Base-by-base conservation (phyloP, 139 green algal species). In the Ettlia oleoabundans region DNA sequence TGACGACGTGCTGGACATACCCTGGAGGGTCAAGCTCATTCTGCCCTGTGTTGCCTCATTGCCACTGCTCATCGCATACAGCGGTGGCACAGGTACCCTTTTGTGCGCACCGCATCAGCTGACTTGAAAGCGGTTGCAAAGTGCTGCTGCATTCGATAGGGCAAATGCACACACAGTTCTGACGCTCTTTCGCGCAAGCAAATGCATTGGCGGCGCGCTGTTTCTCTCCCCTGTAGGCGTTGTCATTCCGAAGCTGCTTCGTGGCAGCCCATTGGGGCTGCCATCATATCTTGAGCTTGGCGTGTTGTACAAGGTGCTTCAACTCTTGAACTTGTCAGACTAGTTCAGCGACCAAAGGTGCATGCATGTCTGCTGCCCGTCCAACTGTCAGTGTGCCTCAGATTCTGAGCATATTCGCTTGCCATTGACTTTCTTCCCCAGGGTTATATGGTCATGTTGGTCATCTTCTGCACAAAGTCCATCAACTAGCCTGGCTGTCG, bases 401-500 rank as follows among this genome's bases (percentile, higher is more conserved):
- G n/a, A n/a, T n/a, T n/a, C n/a, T n/a, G n/a, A n/a, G n/a, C n/a
- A n/a, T n/a, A n/a, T n/a, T n/a, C n/a, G n/a, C n/a, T n/a, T n/a
- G n/a, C n/a, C n/a, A n/a, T n/a, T n/a, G n/a, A n/a, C n/a, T n/a
- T n/a, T n/a, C n/a, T n/a, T n/a, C n/a, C 19, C 33, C 53, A 80
- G 73, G 43, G 90, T n/a, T 99, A 96, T 92, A 99, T 99, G 94
- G 90, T 97, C 0, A 58, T 93, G 77, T 86, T 99, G 1, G 92
- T 91, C 40, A 94, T 99, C 38, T 99, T 99, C 85, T 99, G 93
- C 92, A 95, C 97, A 78, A 99, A 99, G 87, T 93, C 91, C 62
- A 98, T 99, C 90, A 99, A 99, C n/a, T 88, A 99, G 99, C 77
- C 87, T 99, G 52, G 97, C 97, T 1, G 94, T 97, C 22, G 91